phyloP scores from a whole-genome alignment of 495 filamentous ascomycete genomes.

The Sordaria brevicollis region DNA sequence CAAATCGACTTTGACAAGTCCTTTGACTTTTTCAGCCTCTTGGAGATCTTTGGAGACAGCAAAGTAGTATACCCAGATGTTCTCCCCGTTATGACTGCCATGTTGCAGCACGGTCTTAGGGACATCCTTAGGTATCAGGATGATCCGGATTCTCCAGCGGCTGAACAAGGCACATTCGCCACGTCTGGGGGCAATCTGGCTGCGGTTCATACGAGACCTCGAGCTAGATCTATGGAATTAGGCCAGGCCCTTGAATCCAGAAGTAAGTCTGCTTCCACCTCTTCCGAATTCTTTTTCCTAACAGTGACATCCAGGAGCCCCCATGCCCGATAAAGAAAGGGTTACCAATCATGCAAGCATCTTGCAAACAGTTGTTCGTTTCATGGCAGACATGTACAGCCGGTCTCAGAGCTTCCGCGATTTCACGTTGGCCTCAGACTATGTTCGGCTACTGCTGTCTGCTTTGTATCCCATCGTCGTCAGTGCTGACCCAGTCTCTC shows the following conservation, averaged over 20 bases:
- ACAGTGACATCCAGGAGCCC: constrained; percentile 14
- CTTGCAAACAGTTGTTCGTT: constrained; percentile 64
- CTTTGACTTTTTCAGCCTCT: constrained; percentile 61
- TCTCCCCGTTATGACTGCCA: constrained; percentile 68
- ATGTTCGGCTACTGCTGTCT: constrained; percentile 64
- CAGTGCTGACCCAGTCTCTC: constrained; percentile 67
- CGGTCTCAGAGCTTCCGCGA: constrained; percentile 68
- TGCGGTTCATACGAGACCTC: constrained; percentile 21
- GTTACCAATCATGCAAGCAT: constrained; percentile 43
- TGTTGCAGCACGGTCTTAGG: constrained; percentile 76
- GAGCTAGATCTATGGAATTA: constrained; percentile 38
- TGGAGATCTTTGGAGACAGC: constrained; percentile 58
- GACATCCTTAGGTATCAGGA: constrained; percentile 52
- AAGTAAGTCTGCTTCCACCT: constrained; percentile 25
- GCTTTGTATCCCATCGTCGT: constrained; percentile 79
- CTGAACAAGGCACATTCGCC: constrained; percentile 11
- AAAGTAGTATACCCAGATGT: constrained; percentile 68
- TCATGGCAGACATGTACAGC: constrained; percentile 64
- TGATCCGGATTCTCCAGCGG: constrained; percentile 43
- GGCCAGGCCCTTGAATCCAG: constrained; percentile 39
- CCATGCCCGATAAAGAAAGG: constrained; percentile 34
- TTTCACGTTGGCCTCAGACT: constrained; percentile 66
- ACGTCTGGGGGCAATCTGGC: constrained; percentile 9
- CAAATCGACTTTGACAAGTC: constrained; percentile 60
- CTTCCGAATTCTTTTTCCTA: constrained; percentile 2